Conservation (phyloP, 2,329 filamentous ascomycete species). For the Fusarium globosum region DNA sequence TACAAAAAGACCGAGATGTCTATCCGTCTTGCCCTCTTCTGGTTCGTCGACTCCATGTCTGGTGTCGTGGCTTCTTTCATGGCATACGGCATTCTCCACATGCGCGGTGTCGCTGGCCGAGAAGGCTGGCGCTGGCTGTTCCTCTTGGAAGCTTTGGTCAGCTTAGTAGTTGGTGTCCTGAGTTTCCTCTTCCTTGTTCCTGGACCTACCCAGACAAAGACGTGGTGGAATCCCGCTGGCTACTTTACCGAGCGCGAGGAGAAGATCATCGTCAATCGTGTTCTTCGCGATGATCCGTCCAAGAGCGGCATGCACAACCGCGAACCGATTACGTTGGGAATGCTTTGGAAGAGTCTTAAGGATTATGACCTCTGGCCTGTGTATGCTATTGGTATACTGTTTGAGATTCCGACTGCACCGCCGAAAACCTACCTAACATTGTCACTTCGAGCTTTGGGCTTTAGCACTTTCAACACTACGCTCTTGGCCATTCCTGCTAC, state of each 20-base stretch:
- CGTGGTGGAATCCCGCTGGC: neutral
- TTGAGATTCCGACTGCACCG: neutral
- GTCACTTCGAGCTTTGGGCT: neutral
- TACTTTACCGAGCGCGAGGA: neutral
- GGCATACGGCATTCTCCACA: conserved; percentile 59
- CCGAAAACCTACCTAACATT: neutral
- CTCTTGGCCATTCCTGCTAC: neutral
- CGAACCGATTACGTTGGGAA: neutral
- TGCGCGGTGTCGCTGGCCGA: conserved; percentile 62
- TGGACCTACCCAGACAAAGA: neutral
- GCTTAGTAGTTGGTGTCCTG: neutral
- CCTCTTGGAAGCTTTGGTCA: conserved; percentile 45
- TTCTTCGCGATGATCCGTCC: neutral
- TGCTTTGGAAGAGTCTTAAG: neutral
- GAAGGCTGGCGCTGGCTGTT: conserved; percentile 70
- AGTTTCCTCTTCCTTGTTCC: neutral
- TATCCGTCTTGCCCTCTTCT: neutral
- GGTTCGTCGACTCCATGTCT: neutral
- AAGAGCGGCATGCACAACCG: neutral
- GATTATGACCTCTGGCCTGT: neutral
- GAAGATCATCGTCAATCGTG: neutral
- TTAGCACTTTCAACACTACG: neutral
- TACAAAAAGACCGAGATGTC: neutral
- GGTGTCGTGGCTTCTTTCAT: neutral
- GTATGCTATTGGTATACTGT: neutral